Evolutionary conservation across 1,139 yeast species (phyloP).

Genomic region (Geotrichum citri-aurantii): DNA sequence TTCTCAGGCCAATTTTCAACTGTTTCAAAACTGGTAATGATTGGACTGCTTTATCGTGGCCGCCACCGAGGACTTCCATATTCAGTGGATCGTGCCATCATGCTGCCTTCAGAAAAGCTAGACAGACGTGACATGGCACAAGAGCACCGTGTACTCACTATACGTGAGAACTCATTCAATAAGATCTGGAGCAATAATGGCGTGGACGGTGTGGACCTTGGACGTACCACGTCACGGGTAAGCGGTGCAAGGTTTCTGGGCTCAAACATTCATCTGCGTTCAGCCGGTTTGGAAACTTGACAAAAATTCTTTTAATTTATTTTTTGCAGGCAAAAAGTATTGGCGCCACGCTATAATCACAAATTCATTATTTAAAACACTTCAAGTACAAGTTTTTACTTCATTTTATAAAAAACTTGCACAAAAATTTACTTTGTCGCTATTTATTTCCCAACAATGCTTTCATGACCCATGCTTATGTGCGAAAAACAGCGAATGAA

Average conservation of each 20-base stretch:
- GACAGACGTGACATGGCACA: slow-evolving; percentile 9
- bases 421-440: no score
- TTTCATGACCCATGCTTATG: no score
- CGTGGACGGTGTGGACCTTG: neutral
- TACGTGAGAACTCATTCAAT: neutral
- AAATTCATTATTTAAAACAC: no score
- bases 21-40: slow-evolving; percentile 74
- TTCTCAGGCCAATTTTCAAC: slow-evolving; percentile 65
- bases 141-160: slow-evolving; percentile 7
- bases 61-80: slow-evolving; percentile 96
- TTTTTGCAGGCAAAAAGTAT: neutral
- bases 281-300: neutral
- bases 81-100: slow-evolving; percentile 85
- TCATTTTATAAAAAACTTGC: no score
- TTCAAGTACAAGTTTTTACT: no score
- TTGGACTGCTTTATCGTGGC: slow-evolving; percentile 89
- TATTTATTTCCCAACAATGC: no score
- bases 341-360: neutral
- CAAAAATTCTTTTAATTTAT: no score
- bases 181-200: neutral
- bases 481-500: no score
- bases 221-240: neutral
- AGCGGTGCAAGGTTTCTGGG: neutral
- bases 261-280: neutral
- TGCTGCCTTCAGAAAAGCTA: slow-evolving; percentile 61